phyloP scores from a whole-genome alignment of 208 protist genomes.

The Trypanosoma rangeli region DNA sequence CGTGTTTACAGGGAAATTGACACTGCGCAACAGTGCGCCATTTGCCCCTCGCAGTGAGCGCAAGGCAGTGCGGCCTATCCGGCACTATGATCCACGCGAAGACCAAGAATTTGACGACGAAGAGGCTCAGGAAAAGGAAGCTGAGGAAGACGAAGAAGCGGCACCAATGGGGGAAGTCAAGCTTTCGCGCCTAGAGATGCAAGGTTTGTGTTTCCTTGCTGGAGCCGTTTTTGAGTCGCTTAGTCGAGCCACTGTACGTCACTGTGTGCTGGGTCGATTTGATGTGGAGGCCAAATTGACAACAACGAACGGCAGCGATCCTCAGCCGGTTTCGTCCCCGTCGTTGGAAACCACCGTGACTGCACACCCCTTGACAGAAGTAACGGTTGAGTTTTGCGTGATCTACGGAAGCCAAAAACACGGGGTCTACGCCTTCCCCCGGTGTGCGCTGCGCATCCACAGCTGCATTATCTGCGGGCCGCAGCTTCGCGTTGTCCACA shows the following conservation, averaged over 20 bases:
- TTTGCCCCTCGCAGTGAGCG: slow-evolving; percentile 18
- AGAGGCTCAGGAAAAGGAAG: slow-evolving; percentile 22
- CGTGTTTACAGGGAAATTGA: slow-evolving; percentile 37
- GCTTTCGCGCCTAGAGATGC: slow-evolving; percentile 31
- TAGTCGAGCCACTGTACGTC: slow-evolving; percentile 48
- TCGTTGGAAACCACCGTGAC: slow-evolving; percentile 40
- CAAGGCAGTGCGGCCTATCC: slow-evolving; percentile 16
- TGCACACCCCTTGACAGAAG: slow-evolving; percentile 57
- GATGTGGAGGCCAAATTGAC: neutral
- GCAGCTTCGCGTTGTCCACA: slow-evolving; percentile 16
- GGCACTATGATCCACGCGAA: slow-evolving; percentile 18
- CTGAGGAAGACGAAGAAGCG: slow-evolving; percentile 27
- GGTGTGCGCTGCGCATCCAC: slow-evolving; percentile 38
- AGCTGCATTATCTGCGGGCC: slow-evolving; percentile 60
- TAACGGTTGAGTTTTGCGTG: slow-evolving; percentile 49
- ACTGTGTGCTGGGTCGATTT: slow-evolving; percentile 62
- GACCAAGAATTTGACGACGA: slow-evolving; percentile 36
- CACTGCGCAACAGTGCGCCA: slow-evolving; percentile 26
- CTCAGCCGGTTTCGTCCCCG: neutral
- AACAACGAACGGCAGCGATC: neutral
- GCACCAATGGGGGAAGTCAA: slow-evolving; percentile 13
- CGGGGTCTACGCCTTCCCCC: slow-evolving; percentile 76
- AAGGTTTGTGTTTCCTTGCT: slow-evolving; percentile 60
- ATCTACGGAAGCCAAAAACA: slow-evolving; percentile 64
- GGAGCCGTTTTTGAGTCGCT: slow-evolving; percentile 60